A percentile compares a stretch with the other conserved stretches of the same genome.
These are phyloP conservation scores for Cymbopogon flexuosus DNA, from an alignment of 202 grass and related monocot genomes.

Conservation along the genomic window DNA sequence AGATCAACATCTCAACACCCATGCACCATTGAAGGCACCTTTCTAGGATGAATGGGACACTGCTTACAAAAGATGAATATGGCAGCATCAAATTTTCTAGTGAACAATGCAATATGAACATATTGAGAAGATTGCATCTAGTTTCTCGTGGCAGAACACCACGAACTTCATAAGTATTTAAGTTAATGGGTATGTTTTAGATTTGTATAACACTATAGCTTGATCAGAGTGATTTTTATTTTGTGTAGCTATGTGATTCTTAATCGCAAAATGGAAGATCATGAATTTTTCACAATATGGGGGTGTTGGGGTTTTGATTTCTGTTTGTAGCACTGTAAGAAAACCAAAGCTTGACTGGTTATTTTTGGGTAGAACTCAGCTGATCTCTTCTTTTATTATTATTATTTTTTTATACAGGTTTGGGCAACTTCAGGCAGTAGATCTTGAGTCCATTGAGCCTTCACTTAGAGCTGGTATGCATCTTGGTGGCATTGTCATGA, in stretches of 20 bases:
- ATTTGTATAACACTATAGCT: background rate
- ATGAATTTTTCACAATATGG: background rate
- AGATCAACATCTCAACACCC: background rate
- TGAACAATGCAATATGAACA: background rate
- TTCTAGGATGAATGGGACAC: background rate
- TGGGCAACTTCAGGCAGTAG: slow-evolving; percentile 71
- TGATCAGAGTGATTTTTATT: background rate
- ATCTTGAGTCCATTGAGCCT: slow-evolving; percentile 76
- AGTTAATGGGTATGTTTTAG: background rate
- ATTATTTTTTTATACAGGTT: slow-evolving; percentile 43
- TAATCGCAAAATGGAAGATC: slow-evolving; percentile 6
- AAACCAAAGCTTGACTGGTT: background rate
- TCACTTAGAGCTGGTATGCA: slow-evolving; percentile 76
- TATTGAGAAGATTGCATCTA: background rate
- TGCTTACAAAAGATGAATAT: background rate
- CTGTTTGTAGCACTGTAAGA: background rate
- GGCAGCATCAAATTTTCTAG: background rate
- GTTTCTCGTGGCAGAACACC: background rate
- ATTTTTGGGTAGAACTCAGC: background rate
- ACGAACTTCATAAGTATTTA: too few relatives aligned
- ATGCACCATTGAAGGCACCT: background rate
- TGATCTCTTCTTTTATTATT: background rate
- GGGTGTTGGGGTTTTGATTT: background rate
- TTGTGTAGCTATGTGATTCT: background rate
- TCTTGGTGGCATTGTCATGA: slow-evolving; percentile 26